Percentiles rank a stretch among this genome's conserved stretches.
Evolutionary conservation across 768 basidiomycete species (phyloP).

Genomic region (Postia placenta): DNA sequence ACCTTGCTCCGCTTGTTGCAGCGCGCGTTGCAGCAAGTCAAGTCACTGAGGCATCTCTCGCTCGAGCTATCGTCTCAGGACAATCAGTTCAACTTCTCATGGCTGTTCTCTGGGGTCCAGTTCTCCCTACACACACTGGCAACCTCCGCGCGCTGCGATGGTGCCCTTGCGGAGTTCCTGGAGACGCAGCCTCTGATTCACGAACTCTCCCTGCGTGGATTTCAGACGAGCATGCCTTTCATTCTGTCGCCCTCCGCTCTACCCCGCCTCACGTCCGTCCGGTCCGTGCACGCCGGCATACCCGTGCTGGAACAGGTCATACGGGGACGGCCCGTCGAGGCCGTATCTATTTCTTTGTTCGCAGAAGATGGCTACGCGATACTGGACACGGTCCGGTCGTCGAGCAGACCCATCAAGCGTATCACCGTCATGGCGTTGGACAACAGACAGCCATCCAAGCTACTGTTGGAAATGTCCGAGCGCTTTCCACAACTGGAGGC

Average conservation of each 20-base stretch:
- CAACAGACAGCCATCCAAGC: constrained; percentile 32
- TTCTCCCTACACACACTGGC: constrained; percentile 43
- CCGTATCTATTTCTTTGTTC: constrained; percentile 48
- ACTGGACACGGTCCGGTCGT: constrained; percentile 37
- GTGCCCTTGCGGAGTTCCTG: constrained; percentile 43
- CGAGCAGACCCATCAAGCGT: constrained; percentile 35
- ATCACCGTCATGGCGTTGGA: constrained; percentile 59
- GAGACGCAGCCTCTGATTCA: constrained; percentile 40
- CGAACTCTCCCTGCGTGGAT: constrained; percentile 53
- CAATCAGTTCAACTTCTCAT: constrained; percentile 31
- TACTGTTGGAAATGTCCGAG: constrained; percentile 42
- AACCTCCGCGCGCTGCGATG: constrained; percentile 51
- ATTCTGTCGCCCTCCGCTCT: constrained; percentile 35
- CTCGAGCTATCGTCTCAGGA: constrained; percentile 42
- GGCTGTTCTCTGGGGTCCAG: constrained; percentile 41
- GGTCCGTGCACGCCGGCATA: constrained; percentile 48
- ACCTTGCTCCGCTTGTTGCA: constrained; percentile 48
- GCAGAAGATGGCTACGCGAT: constrained; percentile 32
- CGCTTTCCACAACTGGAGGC: constrained; percentile 50
- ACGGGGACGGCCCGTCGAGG: constrained; percentile 40
- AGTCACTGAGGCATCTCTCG: constrained; percentile 33
- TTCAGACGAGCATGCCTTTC: constrained; percentile 30
- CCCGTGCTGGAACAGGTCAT: constrained; percentile 39
- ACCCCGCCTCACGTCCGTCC: constrained; percentile 42
- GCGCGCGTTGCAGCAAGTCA: constrained; percentile 33